Evolutionary conservation across 768 basidiomycete species (phyloP).

Genomic region (Boletellus ananas): DNA sequence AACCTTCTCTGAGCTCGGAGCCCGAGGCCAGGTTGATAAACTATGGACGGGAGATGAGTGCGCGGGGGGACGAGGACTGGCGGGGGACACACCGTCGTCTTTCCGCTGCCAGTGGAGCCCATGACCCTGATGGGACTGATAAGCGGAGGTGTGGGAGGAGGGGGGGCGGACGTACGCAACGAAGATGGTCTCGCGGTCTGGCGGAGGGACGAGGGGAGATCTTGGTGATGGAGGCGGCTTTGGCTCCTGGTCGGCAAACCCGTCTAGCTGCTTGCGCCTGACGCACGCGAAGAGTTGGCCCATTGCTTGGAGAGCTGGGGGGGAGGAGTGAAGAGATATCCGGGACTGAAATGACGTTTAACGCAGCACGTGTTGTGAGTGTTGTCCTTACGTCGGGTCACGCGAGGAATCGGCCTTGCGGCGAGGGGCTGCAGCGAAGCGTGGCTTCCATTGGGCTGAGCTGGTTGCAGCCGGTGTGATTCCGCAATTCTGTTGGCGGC

Average conservation of each 20-base stretch:
- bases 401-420: conserved; percentile 25
- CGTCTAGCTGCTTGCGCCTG: conserved; percentile 24
- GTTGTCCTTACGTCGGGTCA: conserved; percentile 23
- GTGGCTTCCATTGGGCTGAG: conserved; percentile 14
- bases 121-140: conserved; percentile 30
- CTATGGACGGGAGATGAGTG: conserved; percentile 19
- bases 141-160: conserved; percentile 12
- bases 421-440: conserved; percentile 26
- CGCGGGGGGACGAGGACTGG: background rate
- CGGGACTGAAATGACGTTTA: conserved; percentile 25
- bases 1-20: conserved; percentile 29
- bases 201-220: conserved; percentile 9
- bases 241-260: conserved; percentile 25
- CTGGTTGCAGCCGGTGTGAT: background rate
- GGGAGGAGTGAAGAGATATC: conserved; percentile 22
- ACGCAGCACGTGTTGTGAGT: conserved; percentile 26
- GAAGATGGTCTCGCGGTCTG: conserved; percentile 26
- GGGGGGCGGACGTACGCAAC: conserved; percentile 21
- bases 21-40: conserved; percentile 37
- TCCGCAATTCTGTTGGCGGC: background rate
- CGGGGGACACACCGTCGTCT: conserved; percentile 30
- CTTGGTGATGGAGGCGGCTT: conserved; percentile 14
- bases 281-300: conserved; percentile 27
- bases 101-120: conserved; percentile 35
- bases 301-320: conserved; percentile 22